phyloP scores from a whole-genome alignment of 148 eudicot species.

The Camellia lanceoleosa region DNA sequence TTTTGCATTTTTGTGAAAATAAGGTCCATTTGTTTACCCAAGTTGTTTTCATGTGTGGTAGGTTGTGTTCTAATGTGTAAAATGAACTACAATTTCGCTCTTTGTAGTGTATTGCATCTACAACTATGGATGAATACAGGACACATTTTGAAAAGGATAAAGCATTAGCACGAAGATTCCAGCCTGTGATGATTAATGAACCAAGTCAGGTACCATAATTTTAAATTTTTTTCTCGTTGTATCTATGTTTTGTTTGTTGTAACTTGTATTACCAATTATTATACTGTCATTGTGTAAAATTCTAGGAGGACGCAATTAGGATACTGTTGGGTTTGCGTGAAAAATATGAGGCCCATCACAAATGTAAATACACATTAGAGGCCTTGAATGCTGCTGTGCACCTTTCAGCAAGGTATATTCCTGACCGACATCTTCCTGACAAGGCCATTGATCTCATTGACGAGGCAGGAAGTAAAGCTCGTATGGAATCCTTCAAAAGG shows the following conservation, averaged over 20 bases:
- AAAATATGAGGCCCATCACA: slow-evolving; percentile 53
- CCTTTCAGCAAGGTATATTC: slow-evolving; percentile 52
- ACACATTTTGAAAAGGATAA: slow-evolving; percentile 55
- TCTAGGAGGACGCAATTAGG: slow-evolving; percentile 49
- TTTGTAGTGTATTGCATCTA: slow-evolving; percentile 60
- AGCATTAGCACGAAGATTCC: slow-evolving; percentile 62
- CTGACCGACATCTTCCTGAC: slow-evolving; percentile 63
- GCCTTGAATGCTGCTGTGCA: slow-evolving; percentile 61
- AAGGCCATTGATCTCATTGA: slow-evolving; percentile 69
- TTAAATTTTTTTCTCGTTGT: background rate
- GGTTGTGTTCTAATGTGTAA: background rate
- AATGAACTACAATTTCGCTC: slow-evolving; percentile 11
- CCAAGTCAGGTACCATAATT: slow-evolving; percentile 47
- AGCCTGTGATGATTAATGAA: slow-evolving; percentile 55
- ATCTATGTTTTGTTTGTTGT: background rate
- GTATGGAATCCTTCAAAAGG: slow-evolving; percentile 41
- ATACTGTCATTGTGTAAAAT: background rate
- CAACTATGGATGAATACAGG: slow-evolving; percentile 58
- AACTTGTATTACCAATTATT: background rate
- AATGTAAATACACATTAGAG: slow-evolving; percentile 54
- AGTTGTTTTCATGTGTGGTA: background rate
- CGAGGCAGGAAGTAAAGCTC: slow-evolving; percentile 65
- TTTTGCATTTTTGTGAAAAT: background rate
- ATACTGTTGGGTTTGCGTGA: slow-evolving; percentile 57
- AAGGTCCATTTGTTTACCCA: background rate